Evolutionary conservation across 73 alveolate genomes (phyloP), one percentile per base, ranked within the genome.

Genomic region (Chromera velia): DNA sequence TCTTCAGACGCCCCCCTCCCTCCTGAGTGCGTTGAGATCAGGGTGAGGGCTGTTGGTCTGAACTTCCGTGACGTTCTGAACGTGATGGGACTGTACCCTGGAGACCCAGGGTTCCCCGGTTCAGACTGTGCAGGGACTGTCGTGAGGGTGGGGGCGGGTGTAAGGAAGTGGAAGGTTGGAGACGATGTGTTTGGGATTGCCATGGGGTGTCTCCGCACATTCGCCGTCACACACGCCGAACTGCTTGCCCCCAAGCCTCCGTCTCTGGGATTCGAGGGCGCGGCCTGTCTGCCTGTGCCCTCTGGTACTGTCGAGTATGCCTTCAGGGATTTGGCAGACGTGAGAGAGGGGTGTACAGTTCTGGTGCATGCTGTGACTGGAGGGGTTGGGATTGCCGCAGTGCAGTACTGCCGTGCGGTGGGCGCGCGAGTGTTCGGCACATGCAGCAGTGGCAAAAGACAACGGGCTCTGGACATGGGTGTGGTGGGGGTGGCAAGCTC

Each of bases 381-480:
- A 24, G 84, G 84, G 19, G 84, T 77, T 17, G 84, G 84, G 0
- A 30, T 77, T 29, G 68, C 84, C 9, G 84, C 84, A 0, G 84
- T 77, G 65, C 84, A 77, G 33, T 67, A 77, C 46, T 75, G 76
- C 26, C 34, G 66, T 9, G 72, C 45, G 7, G 70, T 29, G n/a
- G 84, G 84, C 0, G 84, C 84, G n/a, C 0, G 32, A 48, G 86
- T 79, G n/a, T 79, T 70, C n/a, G 80, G 80, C 24, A 79, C 86
- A 13, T 73, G 86, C 47, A 64, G 64, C 10, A 55, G 70, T 26
- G 73, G 47, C 28, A 79, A 79, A 30, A 76, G 70, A n/a, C n/a
- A n/a, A n/a, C n/a, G n/a, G n/a, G n/a, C n/a, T n/a, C n/a, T n/a
- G n/a, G n/a, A 70, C 28, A 45, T 79, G 75, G 86, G 86, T 13